Evolutionary conservation across 2,329 filamentous ascomycete genomes (phyloP).

Genomic region (Trichoderma lentiforme): DNA sequence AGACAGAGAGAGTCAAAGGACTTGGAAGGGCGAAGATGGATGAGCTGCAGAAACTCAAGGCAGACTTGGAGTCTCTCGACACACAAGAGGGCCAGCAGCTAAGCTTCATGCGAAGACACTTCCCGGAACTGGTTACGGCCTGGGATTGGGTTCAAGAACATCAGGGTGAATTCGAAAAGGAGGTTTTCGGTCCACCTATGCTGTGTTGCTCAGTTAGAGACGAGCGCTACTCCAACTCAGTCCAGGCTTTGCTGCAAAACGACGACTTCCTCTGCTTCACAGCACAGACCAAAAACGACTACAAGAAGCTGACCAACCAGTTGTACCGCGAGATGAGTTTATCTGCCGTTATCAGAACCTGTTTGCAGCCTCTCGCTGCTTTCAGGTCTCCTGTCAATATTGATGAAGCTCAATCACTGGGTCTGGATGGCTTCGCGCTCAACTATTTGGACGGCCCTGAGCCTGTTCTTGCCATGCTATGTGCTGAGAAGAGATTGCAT

Average conservation of each 20-base stretch:
- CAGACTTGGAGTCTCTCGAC: slow-evolving; percentile 58
- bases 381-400: slow-evolving; percentile 54
- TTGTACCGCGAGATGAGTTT: slow-evolving; percentile 63
- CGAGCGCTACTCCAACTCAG: slow-evolving; percentile 56
- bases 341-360: slow-evolving; percentile 69
- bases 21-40: slow-evolving; percentile 41
- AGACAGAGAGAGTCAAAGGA: slow-evolving; percentile 41
- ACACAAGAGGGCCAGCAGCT: slow-evolving; percentile 74
- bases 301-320: slow-evolving; percentile 65
- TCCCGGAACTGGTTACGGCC: slow-evolving; percentile 62
- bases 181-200: slow-evolving; percentile 78
- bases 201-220: slow-evolving; percentile 78
- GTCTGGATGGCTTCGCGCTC: slow-evolving; percentile 76
- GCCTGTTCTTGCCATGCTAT: slow-evolving; percentile 84
- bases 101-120: slow-evolving; percentile 58
- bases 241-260: slow-evolving; percentile 49
- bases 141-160: slow-evolving; percentile 83
- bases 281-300: slow-evolving; percentile 71
- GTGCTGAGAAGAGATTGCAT: slow-evolving; percentile 67
- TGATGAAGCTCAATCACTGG: slow-evolving; percentile 54
- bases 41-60: slow-evolving; percentile 39
- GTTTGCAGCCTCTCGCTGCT: slow-evolving; percentile 49
- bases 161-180: slow-evolving; percentile 63
- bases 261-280: slow-evolving; percentile 68
- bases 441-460: slow-evolving; percentile 79